Evolutionary conservation across 495 filamentous ascomycete genomes (phyloP).

Genomic region (Bathelium albidoporum): DNA sequence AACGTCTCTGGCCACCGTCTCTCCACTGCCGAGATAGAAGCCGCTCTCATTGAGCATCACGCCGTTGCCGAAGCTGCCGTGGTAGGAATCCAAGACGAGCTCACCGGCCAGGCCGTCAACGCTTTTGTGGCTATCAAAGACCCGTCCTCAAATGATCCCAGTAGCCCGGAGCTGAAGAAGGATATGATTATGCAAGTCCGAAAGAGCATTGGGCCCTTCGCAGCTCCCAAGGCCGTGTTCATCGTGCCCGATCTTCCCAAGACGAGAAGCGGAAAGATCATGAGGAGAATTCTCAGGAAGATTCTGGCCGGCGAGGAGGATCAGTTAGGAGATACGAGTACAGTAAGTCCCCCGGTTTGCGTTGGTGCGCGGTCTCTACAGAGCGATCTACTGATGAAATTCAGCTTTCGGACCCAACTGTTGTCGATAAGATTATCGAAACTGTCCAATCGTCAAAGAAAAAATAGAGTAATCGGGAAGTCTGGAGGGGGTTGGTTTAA

Average conservation of each 20-base stretch:
- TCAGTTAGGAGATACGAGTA: slow-evolving; percentile 84
- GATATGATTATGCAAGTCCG: slow-evolving; percentile 90
- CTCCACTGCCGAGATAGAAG: slow-evolving; percentile 96
- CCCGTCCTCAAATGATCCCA: slow-evolving; percentile 50
- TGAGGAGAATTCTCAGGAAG: slow-evolving; percentile 95
- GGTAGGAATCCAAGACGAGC: slow-evolving; percentile 83
- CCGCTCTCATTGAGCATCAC: slow-evolving; percentile 83
- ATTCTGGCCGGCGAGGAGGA: slow-evolving; percentile 95
- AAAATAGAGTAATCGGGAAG: not conserved
- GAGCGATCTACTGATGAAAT: slow-evolving; percentile 33
- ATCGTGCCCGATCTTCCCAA: slow-evolving; percentile 90
- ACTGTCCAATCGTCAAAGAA: slow-evolving; percentile 37
- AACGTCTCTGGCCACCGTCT: slow-evolving; percentile 94
- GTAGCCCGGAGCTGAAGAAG: slow-evolving; percentile 68
- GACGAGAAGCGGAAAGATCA: slow-evolving; percentile 96
- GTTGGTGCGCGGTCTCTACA: too few species aligned
- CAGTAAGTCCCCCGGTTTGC: slow-evolving; percentile 47
- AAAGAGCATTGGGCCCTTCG: slow-evolving; percentile 94
- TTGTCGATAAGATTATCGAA: slow-evolving; percentile 82
- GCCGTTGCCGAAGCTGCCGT: slow-evolving; percentile 90
- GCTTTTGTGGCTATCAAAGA: slow-evolving; percentile 94
- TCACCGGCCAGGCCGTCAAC: slow-evolving; percentile 94
- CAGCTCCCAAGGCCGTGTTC: slow-evolving; percentile 86
- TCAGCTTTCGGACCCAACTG: slow-evolving; percentile 78
- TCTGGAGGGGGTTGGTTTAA: not conserved